phyloP scores from a whole-genome alignment of 1,284 basidiomycete genomes.

The Microstroma glucosiphilum region DNA sequence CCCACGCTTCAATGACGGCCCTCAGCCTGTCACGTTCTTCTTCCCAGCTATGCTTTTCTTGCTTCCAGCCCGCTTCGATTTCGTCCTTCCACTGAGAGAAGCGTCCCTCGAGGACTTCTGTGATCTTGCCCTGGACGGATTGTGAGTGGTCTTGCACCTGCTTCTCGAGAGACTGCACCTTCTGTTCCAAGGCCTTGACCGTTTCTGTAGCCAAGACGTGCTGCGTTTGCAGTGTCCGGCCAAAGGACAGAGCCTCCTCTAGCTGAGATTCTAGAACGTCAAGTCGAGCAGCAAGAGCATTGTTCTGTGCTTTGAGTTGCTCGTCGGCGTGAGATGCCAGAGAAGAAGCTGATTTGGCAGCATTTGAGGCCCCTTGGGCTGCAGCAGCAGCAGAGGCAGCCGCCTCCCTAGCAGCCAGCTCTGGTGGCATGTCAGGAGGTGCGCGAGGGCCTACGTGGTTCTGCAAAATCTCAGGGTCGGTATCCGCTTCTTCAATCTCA shows the following conservation, averaged over 20 bases:
- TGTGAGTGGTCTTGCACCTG: conserved; percentile 19
- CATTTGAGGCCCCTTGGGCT: not conserved
- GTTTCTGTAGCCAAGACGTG: conserved; percentile 72
- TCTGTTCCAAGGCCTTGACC: conserved; percentile 66
- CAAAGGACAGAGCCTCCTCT: conserved; percentile 68
- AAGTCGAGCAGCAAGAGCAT: conserved; percentile 68
- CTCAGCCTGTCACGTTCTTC: conserved; percentile 70
- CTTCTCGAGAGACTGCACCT: conserved; percentile 54
- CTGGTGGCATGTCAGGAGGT: conserved; percentile 31
- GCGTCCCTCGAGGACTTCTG: conserved; percentile 63
- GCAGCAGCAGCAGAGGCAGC: not conserved
- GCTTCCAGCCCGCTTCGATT: conserved; percentile 51
- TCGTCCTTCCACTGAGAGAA: conserved; percentile 60
- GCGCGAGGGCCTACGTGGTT: conserved; percentile 33
- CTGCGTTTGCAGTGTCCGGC: conserved; percentile 68
- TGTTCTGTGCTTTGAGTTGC: conserved; percentile 55
- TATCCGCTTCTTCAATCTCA: conserved; percentile 14
- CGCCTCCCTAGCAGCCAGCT: conserved; percentile 4
- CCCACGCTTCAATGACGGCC: conserved; percentile 75
- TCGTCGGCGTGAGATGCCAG: conserved; percentile 21
- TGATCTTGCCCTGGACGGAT: conserved; percentile 49
- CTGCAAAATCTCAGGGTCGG: not conserved
- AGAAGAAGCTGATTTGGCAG: not conserved
- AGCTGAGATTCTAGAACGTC: conserved; percentile 68
- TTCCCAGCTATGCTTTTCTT: conserved; percentile 72